Base-by-base conservation (phyloP, 257 asterid species). In the Voacanga thouarsii region DNA sequence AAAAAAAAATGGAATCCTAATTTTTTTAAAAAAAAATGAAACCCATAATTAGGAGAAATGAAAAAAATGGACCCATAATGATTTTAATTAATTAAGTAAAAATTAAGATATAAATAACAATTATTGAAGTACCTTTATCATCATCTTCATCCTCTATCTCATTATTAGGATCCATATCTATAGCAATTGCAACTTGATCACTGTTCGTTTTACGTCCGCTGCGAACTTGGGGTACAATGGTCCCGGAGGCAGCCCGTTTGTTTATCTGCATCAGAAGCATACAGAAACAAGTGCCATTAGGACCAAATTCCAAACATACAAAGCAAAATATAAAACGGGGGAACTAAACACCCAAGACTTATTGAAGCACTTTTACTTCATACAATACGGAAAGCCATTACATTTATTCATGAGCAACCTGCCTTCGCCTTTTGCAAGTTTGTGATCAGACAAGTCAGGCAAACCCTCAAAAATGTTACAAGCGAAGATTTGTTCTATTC, bases 131-230 rank as follows among this genome's bases (percentile, higher is more conserved):
- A 95, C 98, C 97, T 89, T 95, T 93, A 89, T 95, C 99, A 75
- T 94, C 98, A 80, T 89, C 96, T 55, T 94, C 98, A 51, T 92
- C 97, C 77, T 89, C 96, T 85, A 87, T 80, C 82, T 86, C 87
- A 65, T 82, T 79, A 77, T 83, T 82, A 73, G 84, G 90, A 88
- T 93, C 91, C 85, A 82, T 73, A 89, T 95, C 98, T 80, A 95
- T 88, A 69, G 98, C 97, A 83, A 95, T 81, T 50, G 98, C 94
- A 83, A 93, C 94, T 77, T 93, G 98, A 80, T 95, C 99, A 76
- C 80, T 93, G 77, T 93, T 93, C 26, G 87, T 71, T 89, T 96
- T 96, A 79, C 98, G 92, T 86, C 90, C 87, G 88, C 98, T 90
- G 74, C 99, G 97, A 80, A 93, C 98, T 89, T 93, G 99, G 4